Percentiles rank a stretch among this genome's conserved stretches.
phyloP scores from a whole-genome alignment of 345 rosid genomes.

The Eucalyptus melliodora region DNA sequence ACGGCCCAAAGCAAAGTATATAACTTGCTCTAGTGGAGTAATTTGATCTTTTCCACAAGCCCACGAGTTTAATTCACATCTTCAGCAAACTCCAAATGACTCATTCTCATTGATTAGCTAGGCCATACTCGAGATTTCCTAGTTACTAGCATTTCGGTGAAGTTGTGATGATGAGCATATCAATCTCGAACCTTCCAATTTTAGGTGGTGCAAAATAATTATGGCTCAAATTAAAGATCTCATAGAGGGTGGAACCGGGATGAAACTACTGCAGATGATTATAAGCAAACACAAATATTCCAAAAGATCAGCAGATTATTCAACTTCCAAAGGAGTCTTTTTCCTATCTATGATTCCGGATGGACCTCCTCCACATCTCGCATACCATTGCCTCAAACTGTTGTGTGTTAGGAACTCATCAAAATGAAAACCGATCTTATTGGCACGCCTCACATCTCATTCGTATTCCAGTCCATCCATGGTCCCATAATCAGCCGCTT shows the following conservation, averaged over 20 bases:
- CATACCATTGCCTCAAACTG: neutral
- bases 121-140: neutral
- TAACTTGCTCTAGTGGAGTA: no score
- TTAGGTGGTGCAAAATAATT: neutral
- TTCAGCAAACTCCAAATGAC: neutral
- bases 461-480: neutral
- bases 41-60: no score
- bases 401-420: neutral
- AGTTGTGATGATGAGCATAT: neutral
- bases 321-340: neutral
- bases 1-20: no score
- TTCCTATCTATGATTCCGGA: neutral
- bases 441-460: neutral
- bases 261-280: neutral
- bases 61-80: no score
- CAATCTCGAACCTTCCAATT: rapidly evolving
- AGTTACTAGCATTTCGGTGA: neutral
- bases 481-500: neutral
- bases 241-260: rapidly evolving
- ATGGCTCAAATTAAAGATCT: no score
- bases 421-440: neutral
- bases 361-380: neutral
- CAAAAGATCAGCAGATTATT: neutral
- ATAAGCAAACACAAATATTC: neutral
- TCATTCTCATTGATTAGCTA: neutral